Conservation (phyloP, 1,139 yeast genomes). For the Pichia sp. region DNA sequence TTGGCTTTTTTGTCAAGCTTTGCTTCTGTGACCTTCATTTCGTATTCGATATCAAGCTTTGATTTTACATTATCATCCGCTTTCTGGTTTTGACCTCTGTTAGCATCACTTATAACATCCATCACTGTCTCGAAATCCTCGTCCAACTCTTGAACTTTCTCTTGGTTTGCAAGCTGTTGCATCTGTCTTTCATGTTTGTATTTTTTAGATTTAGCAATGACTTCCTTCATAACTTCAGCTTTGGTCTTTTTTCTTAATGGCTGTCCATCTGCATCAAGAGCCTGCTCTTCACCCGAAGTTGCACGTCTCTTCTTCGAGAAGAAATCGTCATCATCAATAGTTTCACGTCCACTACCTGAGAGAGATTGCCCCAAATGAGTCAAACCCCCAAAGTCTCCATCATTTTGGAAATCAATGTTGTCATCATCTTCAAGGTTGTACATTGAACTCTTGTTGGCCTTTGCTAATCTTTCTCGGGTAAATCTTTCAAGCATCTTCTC, state of each 20-base stretch:
- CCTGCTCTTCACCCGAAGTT: slow-evolving; percentile 20
- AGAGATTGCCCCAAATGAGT: slow-evolving; percentile 74
- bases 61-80: slow-evolving; percentile 27
- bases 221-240: slow-evolving; percentile 94
- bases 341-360: slow-evolving; percentile 30
- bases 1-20: slow-evolving; percentile 81
- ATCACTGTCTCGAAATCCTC: slow-evolving; percentile 71
- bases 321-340: slow-evolving; percentile 30
- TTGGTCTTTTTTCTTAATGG: slow-evolving; percentile 70
- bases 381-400: slow-evolving; percentile 36
- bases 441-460: slow-evolving; percentile 44
- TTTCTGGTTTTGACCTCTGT: slow-evolving; percentile 25
- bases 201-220: slow-evolving; percentile 89
- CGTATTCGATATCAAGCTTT: slow-evolving; percentile 56
- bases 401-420: slow-evolving; percentile 34
- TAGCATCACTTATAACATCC: slow-evolving; percentile 40
- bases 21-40: slow-evolving; percentile 68
- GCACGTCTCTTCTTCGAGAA: slow-evolving; percentile 24
- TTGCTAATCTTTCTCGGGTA: slow-evolving; percentile 72
- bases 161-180: slow-evolving; percentile 63
- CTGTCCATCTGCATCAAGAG: slow-evolving; percentile 33
- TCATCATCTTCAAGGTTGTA: slow-evolving; percentile 76
- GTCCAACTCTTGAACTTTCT: slow-evolving; percentile 70
- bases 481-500: slow-evolving; percentile 95
- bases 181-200: slow-evolving; percentile 85